Evolutionary conservation across 257 asterid species (phyloP).

Genomic region (Solanum pinnatisectum): DNA sequence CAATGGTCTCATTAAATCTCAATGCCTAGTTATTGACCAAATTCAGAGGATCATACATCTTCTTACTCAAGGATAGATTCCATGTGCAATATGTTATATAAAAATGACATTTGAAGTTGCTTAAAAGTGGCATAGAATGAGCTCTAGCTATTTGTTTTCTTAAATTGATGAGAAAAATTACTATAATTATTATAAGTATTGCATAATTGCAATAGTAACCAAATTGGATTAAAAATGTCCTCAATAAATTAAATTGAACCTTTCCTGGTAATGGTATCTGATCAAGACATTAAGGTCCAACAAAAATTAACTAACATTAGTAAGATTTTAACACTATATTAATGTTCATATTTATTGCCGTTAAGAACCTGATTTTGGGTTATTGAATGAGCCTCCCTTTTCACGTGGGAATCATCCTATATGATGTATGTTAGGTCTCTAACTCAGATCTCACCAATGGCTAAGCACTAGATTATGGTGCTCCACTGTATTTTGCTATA

Average conservation of each 20-base stretch:
- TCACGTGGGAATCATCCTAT: background rate
- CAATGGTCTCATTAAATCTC: background rate
- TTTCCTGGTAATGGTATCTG: background rate
- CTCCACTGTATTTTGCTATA: background rate
- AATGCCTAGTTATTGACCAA: background rate
- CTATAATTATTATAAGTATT: too few species aligned
- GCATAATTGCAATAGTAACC: background rate
- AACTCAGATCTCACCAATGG: background rate
- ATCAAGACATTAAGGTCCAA: background rate
- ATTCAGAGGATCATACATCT: background rate
- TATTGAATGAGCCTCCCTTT: background rate
- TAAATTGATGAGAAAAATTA: background rate
- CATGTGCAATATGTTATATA: background rate
- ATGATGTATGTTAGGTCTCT: background rate
- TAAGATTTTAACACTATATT: background rate
- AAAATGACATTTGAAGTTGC: background rate
- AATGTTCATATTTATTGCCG: background rate
- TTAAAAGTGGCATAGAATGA: background rate
- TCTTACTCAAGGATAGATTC: background rate
- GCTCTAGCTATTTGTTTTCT: background rate
- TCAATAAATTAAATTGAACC: background rate
- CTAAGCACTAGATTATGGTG: background rate
- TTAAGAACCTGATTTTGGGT: too few species aligned
- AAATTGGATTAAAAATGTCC: background rate
- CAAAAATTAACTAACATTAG: too few species aligned